Evolutionary conservation across 345 rosid species (phyloP), one percentile per base, ranked within the genome.

Genomic region (Citrus sp.): DNA sequence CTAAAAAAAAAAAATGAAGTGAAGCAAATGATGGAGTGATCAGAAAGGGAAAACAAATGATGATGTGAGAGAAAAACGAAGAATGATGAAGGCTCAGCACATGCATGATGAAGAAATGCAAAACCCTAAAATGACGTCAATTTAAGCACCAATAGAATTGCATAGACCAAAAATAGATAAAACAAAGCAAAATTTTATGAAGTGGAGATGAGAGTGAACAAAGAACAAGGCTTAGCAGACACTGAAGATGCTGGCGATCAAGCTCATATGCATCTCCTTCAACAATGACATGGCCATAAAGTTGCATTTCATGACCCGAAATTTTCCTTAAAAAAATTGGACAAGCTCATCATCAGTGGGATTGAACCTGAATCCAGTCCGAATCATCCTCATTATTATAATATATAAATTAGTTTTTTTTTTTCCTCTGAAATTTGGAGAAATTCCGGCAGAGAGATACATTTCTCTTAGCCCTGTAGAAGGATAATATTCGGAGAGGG

Each of bases 291-390:
- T 69, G 5, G 72, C 56, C 59, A 63, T 70, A 62, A 4, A 82
- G 63, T 21, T 63, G 56, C 82, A 65, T 75, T 82, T 78, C 70
- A 19, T 78, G 69, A 3, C 32, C 32, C 2, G 67, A 70, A 75
- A 46, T 65, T 75, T 82, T 82, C 49, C 68, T 21, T 27, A 56
- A 58, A 13, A 82, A 30, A 78, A 46, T 42, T 78, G 19, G 63
- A 82, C 56, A 63, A 75, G 77, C 65, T 82, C 85, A 35, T 78
- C 79, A 27, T 82, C 82, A 1, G 85, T 82, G 19, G 82, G 85
- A 78, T 70, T 82, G 79, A 82, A 82, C 18, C 76, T 70, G 82
- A 78, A 82, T 3, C 85, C 85, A 75, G 77, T 74, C 40, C 58
- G 58, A 19, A 69, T 2, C 32, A 68, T 68, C 72, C 24, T 69